Conservation (phyloP, 495 filamentous ascomycete species). For the Xylaria sp. region DNA sequence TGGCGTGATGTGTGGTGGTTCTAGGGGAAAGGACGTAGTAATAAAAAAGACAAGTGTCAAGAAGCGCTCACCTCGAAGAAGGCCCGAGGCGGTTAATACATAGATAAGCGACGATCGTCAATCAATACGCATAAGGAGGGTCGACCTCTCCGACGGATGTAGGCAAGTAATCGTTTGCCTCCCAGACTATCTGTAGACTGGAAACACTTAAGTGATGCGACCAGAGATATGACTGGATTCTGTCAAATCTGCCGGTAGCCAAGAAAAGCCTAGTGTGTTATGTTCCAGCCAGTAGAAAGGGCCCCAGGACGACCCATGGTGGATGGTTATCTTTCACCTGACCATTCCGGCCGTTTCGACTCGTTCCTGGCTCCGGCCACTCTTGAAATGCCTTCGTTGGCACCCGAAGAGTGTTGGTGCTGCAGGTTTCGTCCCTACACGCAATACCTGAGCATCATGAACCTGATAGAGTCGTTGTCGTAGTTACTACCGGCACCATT, state of each 20-base stretch:
- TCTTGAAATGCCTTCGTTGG: not conserved
- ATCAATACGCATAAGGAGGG: conserved; percentile 1
- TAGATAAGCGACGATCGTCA: conserved; percentile 10
- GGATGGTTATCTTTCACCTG: conserved; percentile 15
- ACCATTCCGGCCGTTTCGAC: conserved; percentile 19
- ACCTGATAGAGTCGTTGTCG: not conserved
- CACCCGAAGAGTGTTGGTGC: not conserved
- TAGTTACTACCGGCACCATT: conserved; percentile 3
- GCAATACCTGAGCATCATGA: not conserved
- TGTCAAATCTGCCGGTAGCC: conserved; percentile 19
- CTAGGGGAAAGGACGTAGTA: not conserved
- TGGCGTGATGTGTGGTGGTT: not conserved
- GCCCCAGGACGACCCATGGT: not conserved
- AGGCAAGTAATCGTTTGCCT: not conserved
- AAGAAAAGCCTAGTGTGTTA: conserved; percentile 14
- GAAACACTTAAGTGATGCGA: conserved; percentile 4
- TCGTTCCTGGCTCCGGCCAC: not conserved
- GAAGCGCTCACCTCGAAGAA: not conserved
- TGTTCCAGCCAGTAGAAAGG: conserved; percentile 1
- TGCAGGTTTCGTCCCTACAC: not conserved
- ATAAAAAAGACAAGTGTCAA: conserved; percentile 12
- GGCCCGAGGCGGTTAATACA: conserved; percentile 3
- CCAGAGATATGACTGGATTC: conserved; percentile 9
- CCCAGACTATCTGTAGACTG: not conserved
- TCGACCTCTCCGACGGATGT: conserved; percentile 2